Evolutionary conservation across 257 asterid species (phyloP).

Genomic region (Agastache rugosa): DNA sequence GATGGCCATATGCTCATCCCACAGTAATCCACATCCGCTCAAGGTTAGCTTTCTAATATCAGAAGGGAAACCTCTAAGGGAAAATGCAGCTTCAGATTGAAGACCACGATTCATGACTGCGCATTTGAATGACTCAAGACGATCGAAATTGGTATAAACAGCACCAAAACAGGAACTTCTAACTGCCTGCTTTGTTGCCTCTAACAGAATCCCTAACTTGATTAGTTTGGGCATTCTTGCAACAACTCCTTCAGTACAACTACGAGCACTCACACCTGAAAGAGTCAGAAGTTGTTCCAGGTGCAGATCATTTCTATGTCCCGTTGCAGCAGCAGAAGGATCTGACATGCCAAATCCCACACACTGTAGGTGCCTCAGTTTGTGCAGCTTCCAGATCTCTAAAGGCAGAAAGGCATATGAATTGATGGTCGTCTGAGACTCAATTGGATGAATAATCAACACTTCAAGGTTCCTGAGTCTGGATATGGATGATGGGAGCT

Average conservation of each 20-base stretch:
- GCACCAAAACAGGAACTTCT: not conserved
- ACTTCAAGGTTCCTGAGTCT: slow-evolving; percentile 28
- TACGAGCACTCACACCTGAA: slow-evolving; percentile 17
- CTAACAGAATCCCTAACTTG: slow-evolving; percentile 23
- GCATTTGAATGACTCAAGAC: slow-evolving; percentile 21
- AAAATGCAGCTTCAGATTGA: not conserved
- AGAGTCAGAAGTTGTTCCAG: slow-evolving; percentile 21
- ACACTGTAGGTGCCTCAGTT: slow-evolving; percentile 34
- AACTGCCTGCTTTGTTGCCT: not conserved
- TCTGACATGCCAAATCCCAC: slow-evolving; percentile 20
- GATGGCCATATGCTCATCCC: slow-evolving; percentile 5
- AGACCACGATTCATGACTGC: not conserved
- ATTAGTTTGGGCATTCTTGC: slow-evolving; percentile 22
- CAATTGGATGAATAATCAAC: slow-evolving; percentile 16
- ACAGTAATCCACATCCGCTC: slow-evolving; percentile 5
- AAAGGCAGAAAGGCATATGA: not conserved
- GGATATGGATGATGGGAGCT: slow-evolving; percentile 17
- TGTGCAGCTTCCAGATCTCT: slow-evolving; percentile 27
- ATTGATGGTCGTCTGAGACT: not conserved
- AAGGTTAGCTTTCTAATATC: slow-evolving; percentile 15
- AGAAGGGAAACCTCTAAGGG: not conserved
- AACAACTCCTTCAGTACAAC: slow-evolving; percentile 17
- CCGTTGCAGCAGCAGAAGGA: not conserved
- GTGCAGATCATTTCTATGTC: not conserved
- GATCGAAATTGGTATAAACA: not conserved